Evolutionary conservation across 106 monocot species (phyloP).

Genomic region (Ottelia alismoides): DNA sequence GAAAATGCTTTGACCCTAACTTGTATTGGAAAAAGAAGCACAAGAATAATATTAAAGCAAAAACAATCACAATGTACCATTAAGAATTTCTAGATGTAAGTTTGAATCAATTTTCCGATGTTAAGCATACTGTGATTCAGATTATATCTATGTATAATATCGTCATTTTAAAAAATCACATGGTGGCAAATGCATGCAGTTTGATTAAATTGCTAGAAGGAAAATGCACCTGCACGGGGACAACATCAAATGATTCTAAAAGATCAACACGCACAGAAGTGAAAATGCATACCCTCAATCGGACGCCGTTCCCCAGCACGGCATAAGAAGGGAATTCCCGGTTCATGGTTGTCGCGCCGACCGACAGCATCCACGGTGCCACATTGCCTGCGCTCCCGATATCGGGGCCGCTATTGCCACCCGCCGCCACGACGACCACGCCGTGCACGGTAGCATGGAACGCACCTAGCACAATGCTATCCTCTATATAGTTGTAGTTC

Average conservation of each 20-base stretch:
- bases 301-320: slow-evolving; percentile 30
- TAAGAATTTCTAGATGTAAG: no score
- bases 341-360: slow-evolving; percentile 65
- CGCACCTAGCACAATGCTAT: neutral
- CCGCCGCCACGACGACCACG: neutral
- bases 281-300: slow-evolving; percentile 26
- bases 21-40: no score
- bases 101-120: no score
- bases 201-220: no score
- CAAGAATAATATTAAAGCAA: no score
- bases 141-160: no score
- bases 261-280: neutral
- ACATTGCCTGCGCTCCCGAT: slow-evolving; percentile 15
- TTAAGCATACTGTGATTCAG: no score
- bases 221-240: no score
- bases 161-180: no score
- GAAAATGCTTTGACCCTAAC: neutral
- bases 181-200: no score
- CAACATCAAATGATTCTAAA: no score
- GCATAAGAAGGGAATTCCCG: slow-evolving; percentile 24
- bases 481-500: neutral
- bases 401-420: neutral
- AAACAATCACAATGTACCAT: no score
- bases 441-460: slow-evolving; percentile 1
- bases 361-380: slow-evolving; percentile 76